A percentile compares a stretch with the other conserved stretches of the same genome.
Evolutionary conservation across 2,329 filamentous ascomycete genomes (phyloP).

Genomic region (Hyphodiscus sp.): DNA sequence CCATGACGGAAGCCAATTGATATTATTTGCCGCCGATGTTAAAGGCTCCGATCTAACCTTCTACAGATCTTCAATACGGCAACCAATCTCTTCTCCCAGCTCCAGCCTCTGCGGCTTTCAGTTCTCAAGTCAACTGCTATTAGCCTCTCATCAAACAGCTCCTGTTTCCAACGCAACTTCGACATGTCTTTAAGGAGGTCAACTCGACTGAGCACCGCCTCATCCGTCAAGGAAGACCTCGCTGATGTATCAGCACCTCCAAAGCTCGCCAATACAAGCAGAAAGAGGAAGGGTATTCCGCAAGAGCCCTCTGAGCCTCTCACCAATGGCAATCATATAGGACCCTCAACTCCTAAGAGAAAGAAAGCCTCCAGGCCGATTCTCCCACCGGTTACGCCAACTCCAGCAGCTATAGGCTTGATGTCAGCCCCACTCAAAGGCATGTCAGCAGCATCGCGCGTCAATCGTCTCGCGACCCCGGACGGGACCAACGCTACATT

Average conservation of each 20-base stretch:
- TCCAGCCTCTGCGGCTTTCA: neutral
- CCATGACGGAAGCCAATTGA: neutral
- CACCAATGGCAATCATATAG: constrained; percentile 6
- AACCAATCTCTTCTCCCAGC: neutral
- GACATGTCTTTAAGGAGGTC: constrained; percentile 27
- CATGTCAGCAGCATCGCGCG: constrained; percentile 20
- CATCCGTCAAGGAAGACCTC: constrained; percentile 9
- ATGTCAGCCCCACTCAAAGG: constrained; percentile 39
- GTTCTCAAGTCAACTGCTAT: neutral
- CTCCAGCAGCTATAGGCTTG: constrained; percentile 41
- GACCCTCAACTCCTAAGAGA: constrained; percentile 25
- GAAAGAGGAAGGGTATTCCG: constrained; percentile 23
- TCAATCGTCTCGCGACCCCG: constrained; percentile 53
- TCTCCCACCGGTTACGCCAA: constrained; percentile 38
- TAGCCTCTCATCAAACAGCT: neutral
- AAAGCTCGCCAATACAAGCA: constrained; percentile 15
- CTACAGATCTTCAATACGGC: neutral
- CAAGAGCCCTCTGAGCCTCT: constrained; percentile 7
- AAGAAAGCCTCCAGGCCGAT: constrained; percentile 14
- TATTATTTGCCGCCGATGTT: too few species aligned
- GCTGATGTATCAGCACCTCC: neutral
- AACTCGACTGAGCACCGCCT: constrained; percentile 20
- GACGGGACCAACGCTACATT: constrained; percentile 62
- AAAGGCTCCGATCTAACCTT: neutral
- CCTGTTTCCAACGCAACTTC: neutral